phyloP scores from a whole-genome alignment of 163 green algal genomes.

The Trebouxia gelatinosa region DNA sequence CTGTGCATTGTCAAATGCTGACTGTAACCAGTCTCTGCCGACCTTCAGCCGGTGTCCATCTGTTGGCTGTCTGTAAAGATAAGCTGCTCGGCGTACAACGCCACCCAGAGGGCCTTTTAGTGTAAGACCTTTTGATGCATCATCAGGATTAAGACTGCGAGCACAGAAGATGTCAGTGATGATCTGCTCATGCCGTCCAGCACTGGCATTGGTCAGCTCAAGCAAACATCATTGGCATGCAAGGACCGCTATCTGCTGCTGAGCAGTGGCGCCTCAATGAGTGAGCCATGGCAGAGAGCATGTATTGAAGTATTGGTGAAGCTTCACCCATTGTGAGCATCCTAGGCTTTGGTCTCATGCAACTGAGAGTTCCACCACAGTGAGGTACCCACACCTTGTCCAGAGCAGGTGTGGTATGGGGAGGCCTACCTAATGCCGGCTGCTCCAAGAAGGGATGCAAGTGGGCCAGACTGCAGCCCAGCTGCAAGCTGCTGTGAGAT shows the following conservation, averaged over 20 bases:
- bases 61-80: slow-evolving; percentile 91
- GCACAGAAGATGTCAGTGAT: not conserved
- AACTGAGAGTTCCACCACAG: too few relatives aligned
- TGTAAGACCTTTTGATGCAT: slow-evolving; percentile 54
- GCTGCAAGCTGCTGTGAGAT: slow-evolving; percentile 52
- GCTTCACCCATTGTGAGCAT: too few relatives aligned
- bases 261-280: not conserved
- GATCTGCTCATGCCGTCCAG: too few relatives aligned
- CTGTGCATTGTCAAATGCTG: slow-evolving; percentile 31
- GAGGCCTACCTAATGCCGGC: slow-evolving; percentile 43
- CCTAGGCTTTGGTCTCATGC: too few relatives aligned
- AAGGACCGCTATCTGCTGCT: not conserved
- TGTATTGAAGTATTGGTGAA: not conserved
- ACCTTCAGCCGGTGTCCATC: slow-evolving; percentile 76
- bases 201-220: too few relatives aligned
- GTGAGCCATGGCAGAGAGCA: not conserved
- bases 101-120: slow-evolving; percentile 79
- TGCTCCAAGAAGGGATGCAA: slow-evolving; percentile 40
- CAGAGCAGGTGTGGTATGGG: not conserved
- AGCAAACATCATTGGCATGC: not conserved
- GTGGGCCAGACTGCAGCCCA: slow-evolving; percentile 30
- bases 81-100: slow-evolving; percentile 78
- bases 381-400: too few relatives aligned
- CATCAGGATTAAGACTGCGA: slow-evolving; percentile 25
- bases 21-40: slow-evolving; percentile 63